Conservation (phyloP, 192 early-diverging fungal species). For the Entomortierella lignicola region DNA sequence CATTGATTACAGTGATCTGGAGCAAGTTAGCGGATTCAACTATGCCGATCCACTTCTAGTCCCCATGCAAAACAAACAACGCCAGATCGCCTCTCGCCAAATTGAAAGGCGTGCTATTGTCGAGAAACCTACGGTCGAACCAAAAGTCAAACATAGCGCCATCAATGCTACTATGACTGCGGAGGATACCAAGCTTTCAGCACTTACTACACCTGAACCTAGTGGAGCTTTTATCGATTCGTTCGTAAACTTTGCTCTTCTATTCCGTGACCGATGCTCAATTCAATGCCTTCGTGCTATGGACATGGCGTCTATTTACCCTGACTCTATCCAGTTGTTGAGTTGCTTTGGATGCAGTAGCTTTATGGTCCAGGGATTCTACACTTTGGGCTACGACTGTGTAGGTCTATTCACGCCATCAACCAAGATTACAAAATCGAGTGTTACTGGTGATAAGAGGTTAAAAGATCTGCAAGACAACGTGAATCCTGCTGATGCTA, state of each 20-base stretch:
- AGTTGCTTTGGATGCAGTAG: conserved; percentile 32
- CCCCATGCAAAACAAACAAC: conserved; percentile 10
- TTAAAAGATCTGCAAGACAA: neutral
- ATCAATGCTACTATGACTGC: no score
- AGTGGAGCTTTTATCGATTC: conserved; percentile 35
- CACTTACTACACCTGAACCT: neutral
- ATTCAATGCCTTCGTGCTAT: conserved; percentile 27
- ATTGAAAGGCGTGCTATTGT: no score
- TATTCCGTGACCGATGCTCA: conserved; percentile 24
- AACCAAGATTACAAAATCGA: neutral
- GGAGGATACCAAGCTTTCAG: no score
- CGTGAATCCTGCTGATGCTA: conserved; percentile 12
- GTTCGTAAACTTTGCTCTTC: conserved; percentile 38
- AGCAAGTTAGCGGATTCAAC: no score
- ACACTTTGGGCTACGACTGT: conserved; percentile 22
- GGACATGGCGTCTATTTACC: conserved; percentile 3
- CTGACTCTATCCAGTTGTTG: conserved; percentile 1
- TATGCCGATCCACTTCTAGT: neutral
- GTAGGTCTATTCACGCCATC: conserved; percentile 4
- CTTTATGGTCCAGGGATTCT: conserved; percentile 17
- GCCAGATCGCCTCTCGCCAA: no score
- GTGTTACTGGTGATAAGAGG: neutral
- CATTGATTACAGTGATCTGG: no score
- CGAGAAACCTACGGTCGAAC: no score
- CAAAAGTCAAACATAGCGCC: no score